Conservation (phyloP, 2,329 filamentous ascomycete species). For the Huntiella moniliformis region DNA sequence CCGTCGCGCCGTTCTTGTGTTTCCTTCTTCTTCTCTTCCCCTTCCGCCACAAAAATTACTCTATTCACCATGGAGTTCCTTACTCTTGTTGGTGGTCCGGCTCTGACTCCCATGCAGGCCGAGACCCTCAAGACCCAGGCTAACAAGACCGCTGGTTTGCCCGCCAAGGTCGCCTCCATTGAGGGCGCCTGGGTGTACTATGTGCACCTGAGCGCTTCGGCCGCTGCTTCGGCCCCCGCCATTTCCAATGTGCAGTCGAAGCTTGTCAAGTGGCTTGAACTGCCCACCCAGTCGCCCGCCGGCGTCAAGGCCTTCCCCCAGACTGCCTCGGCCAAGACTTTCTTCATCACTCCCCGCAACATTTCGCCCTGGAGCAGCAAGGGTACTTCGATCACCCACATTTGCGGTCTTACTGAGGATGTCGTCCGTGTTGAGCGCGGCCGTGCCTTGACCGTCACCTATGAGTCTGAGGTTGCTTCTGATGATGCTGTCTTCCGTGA, state of each 20-base stretch:
- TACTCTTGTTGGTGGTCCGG: constrained; percentile 25
- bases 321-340: constrained; percentile 10
- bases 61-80: constrained; percentile 14
- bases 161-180: constrained; percentile 28
- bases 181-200: constrained; percentile 46
- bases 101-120: constrained; percentile 29
- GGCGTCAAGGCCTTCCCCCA: constrained; percentile 6
- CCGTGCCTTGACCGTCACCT: constrained; percentile 51
- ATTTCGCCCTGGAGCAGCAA: constrained; percentile 97
- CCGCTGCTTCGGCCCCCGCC: neutral
- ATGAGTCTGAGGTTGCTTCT: constrained; percentile 24
- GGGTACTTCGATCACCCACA: constrained; percentile 80
- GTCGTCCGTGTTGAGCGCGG: constrained; percentile 74
- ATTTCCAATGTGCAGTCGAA: constrained; percentile 18
- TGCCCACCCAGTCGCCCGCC: constrained; percentile 7
- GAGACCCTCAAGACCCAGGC: constrained; percentile 27
- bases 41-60: neutral
- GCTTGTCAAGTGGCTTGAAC: constrained; percentile 13
- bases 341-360: constrained; percentile 64
- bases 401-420: constrained; percentile 58
- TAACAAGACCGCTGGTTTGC: constrained; percentile 20
- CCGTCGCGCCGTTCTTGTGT: neutral
- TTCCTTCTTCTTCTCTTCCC: neutral
- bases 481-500: constrained; percentile 41
- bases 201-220: constrained; percentile 33